Conservation (phyloP, 1,284 basidiomycete genomes). For the Ustilago esculenta region DNA sequence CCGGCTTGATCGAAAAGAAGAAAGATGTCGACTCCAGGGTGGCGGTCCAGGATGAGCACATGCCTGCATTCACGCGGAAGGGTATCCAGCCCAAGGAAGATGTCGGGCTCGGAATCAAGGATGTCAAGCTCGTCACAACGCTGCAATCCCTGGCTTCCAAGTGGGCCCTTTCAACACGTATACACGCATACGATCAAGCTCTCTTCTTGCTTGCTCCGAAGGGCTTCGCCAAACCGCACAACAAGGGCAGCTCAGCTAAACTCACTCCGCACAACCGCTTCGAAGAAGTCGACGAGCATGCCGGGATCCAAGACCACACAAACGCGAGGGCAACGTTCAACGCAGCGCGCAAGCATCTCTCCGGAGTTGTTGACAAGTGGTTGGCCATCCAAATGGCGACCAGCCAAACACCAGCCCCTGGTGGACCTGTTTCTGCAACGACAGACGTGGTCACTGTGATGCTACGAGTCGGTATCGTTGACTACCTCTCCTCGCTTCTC, state of each 20-base stretch:
- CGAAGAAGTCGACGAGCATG: slow-evolving; percentile 38
- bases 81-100: slow-evolving; percentile 35
- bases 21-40: slow-evolving; percentile 22
- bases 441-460: slow-evolving; percentile 39
- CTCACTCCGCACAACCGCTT: slow-evolving; percentile 35
- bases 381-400: slow-evolving; percentile 11
- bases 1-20: slow-evolving; percentile 21
- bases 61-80: slow-evolving; percentile 13
- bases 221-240: slow-evolving; percentile 2
- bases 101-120: slow-evolving; percentile 40
- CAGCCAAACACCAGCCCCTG: neutral
- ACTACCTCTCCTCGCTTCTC: slow-evolving; percentile 36
- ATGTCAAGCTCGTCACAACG: slow-evolving; percentile 40
- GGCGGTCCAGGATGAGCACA: slow-evolving; percentile 6
- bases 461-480: slow-evolving; percentile 40
- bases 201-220: slow-evolving; percentile 23
- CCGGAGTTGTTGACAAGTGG: slow-evolving; percentile 9
- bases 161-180: slow-evolving; percentile 34
- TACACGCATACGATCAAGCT: slow-evolving; percentile 26
- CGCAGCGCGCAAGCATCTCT: slow-evolving; percentile 15
- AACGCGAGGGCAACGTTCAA: slow-evolving; percentile 13
- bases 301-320: slow-evolving; percentile 7
- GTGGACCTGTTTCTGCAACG: neutral
- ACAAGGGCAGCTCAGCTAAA: slow-evolving; percentile 3
- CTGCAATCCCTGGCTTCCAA: slow-evolving; percentile 30